These are phyloP conservation scores for Sporobolus alterniflorus DNA, from an alignment of 202 grass and related monocot species.

Conservation along the genomic window DNA sequence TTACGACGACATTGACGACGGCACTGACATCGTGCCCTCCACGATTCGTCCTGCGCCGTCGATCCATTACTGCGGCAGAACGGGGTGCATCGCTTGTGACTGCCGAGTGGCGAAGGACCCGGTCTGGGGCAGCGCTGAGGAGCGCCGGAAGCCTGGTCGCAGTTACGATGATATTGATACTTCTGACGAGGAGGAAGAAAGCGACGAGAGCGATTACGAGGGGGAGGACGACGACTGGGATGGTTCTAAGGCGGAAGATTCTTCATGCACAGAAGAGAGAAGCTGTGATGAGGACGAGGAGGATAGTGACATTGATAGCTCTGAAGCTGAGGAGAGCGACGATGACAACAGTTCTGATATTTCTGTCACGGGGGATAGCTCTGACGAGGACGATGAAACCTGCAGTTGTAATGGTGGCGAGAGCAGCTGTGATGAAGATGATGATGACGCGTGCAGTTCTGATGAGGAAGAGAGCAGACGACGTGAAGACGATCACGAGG, in stretches of 20 bases:
- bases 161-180: constrained; percentile 4
- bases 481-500: too few species aligned
- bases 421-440: too few species aligned
- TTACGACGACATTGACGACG: background rate
- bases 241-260: background rate
- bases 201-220: background rate
- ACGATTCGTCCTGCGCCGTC: background rate
- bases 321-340: background rate
- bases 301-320: background rate
- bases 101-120: background rate
- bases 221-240: background rate
- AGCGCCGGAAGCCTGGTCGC: background rate
- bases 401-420: too few species aligned
- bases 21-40: background rate
- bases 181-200: too few species aligned
- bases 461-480: too few species aligned
- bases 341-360: too few species aligned
- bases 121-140: background rate
- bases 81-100: background rate
- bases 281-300: background rate
- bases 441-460: background rate
- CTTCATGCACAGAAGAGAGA: background rate
- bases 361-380: too few species aligned
- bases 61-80: background rate
- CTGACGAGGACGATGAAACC: too few species aligned